Evolutionary conservation across 2,329 filamentous ascomycete genomes (phyloP).

Genomic region (Fusarium pseudocircinatum): DNA sequence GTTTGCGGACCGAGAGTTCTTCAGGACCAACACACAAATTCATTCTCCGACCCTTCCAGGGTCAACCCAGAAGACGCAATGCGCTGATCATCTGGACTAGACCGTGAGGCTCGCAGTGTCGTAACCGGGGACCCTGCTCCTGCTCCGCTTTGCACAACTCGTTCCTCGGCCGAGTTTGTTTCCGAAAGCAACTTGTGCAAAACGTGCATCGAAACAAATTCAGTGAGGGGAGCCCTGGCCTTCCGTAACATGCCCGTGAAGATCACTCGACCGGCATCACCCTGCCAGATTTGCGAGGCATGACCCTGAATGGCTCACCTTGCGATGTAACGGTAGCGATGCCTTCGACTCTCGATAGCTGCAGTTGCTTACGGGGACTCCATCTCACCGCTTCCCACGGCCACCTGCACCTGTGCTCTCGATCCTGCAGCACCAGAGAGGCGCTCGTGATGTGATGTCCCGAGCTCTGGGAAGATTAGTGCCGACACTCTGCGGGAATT

Average conservation of each 20-base stretch:
- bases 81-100: slow-evolving; percentile 24
- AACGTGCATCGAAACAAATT: slow-evolving; percentile 19
- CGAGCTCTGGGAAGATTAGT: neutral
- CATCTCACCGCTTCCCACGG: slow-evolving; percentile 27
- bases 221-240: slow-evolving; percentile 14
- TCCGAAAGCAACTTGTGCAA: slow-evolving; percentile 11
- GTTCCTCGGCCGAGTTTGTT: slow-evolving; percentile 28
- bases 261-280: slow-evolving; percentile 25
- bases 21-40: slow-evolving; percentile 25
- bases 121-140: slow-evolving; percentile 11
- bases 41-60: slow-evolving; percentile 27
- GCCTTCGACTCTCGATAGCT: neutral
- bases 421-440: slow-evolving; percentile 12
- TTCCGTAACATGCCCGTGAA: slow-evolving; percentile 20
- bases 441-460: slow-evolving; percentile 14
- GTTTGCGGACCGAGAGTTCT: slow-evolving; percentile 22
- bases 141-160: neutral
- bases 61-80: slow-evolving; percentile 21
- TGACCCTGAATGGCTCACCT: slow-evolving; percentile 20
- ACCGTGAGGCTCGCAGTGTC: slow-evolving; percentile 24
- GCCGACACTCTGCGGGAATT: slow-evolving; percentile 16
- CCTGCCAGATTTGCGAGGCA: slow-evolving; percentile 33
- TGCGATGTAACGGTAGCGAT: slow-evolving; percentile 28
- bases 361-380: neutral
- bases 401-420: slow-evolving; percentile 3